A percentile compares a stretch with the other conserved stretches of the same genome.
Evolutionary conservation across 169 alveolate species (phyloP).

Genomic region (Plasmodium knowlesi): DNA sequence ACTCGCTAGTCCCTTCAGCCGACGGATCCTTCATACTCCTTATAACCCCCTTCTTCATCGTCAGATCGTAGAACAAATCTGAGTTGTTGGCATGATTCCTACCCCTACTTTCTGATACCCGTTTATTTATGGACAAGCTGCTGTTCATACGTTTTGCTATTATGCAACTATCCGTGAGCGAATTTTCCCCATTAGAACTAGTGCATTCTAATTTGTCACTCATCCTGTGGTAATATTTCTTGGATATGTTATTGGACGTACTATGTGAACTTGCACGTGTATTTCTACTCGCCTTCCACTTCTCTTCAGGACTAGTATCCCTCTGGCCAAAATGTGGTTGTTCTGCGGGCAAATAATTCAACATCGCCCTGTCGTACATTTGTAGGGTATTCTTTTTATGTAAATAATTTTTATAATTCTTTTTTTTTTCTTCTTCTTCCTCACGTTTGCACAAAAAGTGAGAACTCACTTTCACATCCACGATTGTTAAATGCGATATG

Average conservation of each 20-base stretch:
- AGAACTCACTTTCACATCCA: constrained; percentile 27
- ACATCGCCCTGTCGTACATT: background rate
- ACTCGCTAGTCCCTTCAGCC: background rate
- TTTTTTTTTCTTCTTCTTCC: background rate
- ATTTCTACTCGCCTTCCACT: background rate
- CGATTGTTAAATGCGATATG: constrained; percentile 64
- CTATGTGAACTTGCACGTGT: background rate
- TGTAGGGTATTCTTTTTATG: background rate
- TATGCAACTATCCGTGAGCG: background rate
- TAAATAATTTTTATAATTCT: background rate
- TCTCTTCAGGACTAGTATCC: background rate
- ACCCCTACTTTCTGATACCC: background rate
- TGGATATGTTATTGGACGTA: background rate
- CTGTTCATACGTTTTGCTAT: background rate
- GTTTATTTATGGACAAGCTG: background rate
- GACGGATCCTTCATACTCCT: background rate
- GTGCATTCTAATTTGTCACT: background rate
- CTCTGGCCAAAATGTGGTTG: background rate
- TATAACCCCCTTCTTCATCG: background rate
- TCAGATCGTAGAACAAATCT: background rate
- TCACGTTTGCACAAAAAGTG: background rate
- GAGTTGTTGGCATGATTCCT: background rate
- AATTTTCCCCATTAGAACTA: background rate
- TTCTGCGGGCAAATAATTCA: constrained; percentile 18
- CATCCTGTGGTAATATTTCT: background rate